Percentiles rank a stretch among this genome's conserved stretches.
phyloP scores from a whole-genome alignment of 164 flowering plant genomes.

The Warburgia ugandensis region DNA sequence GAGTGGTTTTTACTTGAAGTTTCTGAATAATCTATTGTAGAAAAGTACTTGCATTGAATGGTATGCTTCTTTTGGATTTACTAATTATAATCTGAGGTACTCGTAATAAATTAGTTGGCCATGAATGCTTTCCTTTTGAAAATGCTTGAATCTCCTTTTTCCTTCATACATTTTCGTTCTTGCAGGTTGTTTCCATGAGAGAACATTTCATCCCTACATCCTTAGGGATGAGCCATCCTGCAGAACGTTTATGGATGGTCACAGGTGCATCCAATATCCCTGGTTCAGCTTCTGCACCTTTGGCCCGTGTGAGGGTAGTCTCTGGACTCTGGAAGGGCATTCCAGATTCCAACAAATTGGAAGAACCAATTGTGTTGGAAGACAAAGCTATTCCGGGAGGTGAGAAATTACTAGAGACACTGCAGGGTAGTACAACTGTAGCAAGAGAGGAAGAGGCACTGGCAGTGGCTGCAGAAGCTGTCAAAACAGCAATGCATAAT shows the following conservation, averaged over 20 bases:
- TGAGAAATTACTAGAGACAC: constrained; percentile 43
- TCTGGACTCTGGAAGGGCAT: constrained; percentile 25
- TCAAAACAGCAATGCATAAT: constrained; percentile 67
- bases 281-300: constrained; percentile 23
- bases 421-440: constrained; percentile 61
- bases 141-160: background rate
- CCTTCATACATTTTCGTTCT: background rate
- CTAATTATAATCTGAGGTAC: no score
- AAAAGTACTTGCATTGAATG: no score
- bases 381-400: constrained; percentile 64
- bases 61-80: no score
- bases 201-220: constrained; percentile 70
- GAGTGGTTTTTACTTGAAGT: background rate
- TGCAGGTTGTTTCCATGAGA: constrained; percentile 47
- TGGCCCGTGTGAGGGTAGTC: constrained; percentile 56
- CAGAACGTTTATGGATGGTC: constrained; percentile 65
- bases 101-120: no score
- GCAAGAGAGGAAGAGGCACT: constrained; percentile 37
- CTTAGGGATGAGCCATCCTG: constrained; percentile 32
- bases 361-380: constrained; percentile 32
- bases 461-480: constrained; percentile 67
- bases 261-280: constrained; percentile 65
- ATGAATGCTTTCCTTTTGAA: background rate
- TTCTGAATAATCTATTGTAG: no score
- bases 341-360: constrained; percentile 15